Evolutionary conservation across 2,329 filamentous ascomycete species (phyloP), one percentile per base, ranked within the genome.

Genomic region (Pestalotiopsis sp.): DNA sequence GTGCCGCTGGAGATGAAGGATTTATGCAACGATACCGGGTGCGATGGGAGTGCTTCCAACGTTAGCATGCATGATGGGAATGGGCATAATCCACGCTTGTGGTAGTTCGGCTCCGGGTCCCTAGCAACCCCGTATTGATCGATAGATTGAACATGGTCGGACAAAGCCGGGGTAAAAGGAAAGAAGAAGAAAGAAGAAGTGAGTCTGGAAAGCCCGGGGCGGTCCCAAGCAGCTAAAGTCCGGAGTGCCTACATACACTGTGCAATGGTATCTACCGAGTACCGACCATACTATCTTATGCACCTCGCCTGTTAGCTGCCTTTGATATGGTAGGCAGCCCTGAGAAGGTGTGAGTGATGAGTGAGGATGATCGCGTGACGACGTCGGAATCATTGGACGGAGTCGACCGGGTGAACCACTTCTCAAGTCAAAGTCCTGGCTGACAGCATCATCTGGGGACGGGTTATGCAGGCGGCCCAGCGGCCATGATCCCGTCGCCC

Each of bases 81-180:
- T 36, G 57, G 27, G 27, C 57, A 27, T 27, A 59, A 59, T 17
- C 31, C 25, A 36, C 57, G 25, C 61, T 36, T 61, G 23, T 39
- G 61, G 31, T 63, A 63, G 38, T 39, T 39, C 31, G 23, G 45
- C 23, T 59, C 57, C 57, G 57, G 13, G 3, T 23, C 13, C 27
- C 57, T 13, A n/a, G 17, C 45, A n/a, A 52, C 38, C 27, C 27
- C 36, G 27, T 63, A 38, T 39, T 63, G 14, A 23, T 63, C 23
- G 61, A 27, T n/a, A 65, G 23, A 52, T 23, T 49, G 62, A 36
- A 65, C 39, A 52, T 36, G 62, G 31, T 45, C 62, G 62, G 62
- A 65, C 62, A 65, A 65, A 65, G 62, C 62, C 62, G 62, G 62
- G 62, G 62, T 17, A 65, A 1, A 61, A 23, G 23, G 23, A 23